Base-by-base conservation (phyloP, 331 rosid genomes). In the Dryas integrifolia region DNA sequence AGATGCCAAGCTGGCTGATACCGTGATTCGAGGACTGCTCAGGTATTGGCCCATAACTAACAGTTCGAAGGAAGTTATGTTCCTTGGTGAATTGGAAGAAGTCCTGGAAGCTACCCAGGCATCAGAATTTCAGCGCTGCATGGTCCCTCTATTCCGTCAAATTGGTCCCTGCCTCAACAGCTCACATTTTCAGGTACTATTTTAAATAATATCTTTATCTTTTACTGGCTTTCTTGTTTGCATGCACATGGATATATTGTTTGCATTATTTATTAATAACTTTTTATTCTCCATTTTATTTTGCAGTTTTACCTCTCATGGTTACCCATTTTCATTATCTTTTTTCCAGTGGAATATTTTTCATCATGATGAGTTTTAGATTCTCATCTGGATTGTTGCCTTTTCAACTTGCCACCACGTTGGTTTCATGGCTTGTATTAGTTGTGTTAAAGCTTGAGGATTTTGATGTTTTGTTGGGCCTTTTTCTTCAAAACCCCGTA, bases 11-110 rank as follows among this genome's bases (percentile, higher is more conserved):
- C 88, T 90, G 46, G 89, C 96, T 11, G 96, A 90, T 67, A 88
- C 88, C 8, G 96, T 90, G 78, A 81, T 88, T 56, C 74, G 86
- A 74, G 93, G 96, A 26, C 84, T 90, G 55, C 74, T 90, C 72
- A 90, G 80, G 87, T 90, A 88, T 83, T 90, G 96, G 96, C 96
- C 96, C 4, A 63, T 83, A 71, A 88, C 90, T 66, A 90, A 88
- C 58, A 88, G 96, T 82, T 82, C 96, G n/a, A 90, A 90, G 81
- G 93, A 90, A 84, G 96, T 90, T 44, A 84, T 86, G 88, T 90
- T 90, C 83, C 89, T 90, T 9, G 84, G 92, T 78, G 93, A 88
- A 72, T 67, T 88, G 85, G 96, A 90, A 79, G 96, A 90, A 78
- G 86, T 90, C 67, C 73, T 88, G 78, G 96, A 90, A 82, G 87